Conservation (phyloP, 2,329 filamentous ascomycete species). For the Sclerotinia glacialis region DNA sequence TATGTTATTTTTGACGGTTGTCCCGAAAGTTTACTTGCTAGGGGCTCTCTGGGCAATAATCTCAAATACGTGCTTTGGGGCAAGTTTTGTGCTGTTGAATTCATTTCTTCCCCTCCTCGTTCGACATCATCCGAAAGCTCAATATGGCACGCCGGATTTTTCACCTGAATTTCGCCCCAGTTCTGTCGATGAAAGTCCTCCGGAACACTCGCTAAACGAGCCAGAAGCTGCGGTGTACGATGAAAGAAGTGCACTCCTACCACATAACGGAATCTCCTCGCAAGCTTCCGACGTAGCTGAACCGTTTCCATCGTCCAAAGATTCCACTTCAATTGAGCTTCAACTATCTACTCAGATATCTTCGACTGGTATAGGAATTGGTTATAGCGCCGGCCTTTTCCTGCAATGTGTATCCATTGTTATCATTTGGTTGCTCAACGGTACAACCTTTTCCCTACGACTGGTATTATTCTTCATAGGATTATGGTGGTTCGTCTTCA, state of each 20-base stretch:
- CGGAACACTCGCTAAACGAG: conserved; percentile 21
- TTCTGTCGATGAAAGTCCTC: conserved; percentile 26
- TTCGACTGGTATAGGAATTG: conserved; percentile 87
- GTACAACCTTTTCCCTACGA: conserved; percentile 79
- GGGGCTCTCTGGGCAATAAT: conserved; percentile 83
- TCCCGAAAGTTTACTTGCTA: conserved; percentile 72
- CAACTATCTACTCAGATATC: conserved; percentile 87
- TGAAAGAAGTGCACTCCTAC: conserved; percentile 50
- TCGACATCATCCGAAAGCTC: conserved; percentile 63
- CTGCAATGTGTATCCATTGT: conserved; percentile 79
- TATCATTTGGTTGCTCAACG: conserved; percentile 69
- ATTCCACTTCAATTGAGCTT: conserved; percentile 63
- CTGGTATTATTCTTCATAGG: conserved; percentile 86
- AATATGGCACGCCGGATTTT: conserved; percentile 32
- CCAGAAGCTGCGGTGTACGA: conserved; percentile 37
- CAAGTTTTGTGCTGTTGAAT: conserved; percentile 92
- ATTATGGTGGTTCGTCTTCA: conserved; percentile 90
- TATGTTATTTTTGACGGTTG: conserved; percentile 83
- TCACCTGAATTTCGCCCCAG: conserved; percentile 34
- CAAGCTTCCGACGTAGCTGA: conserved; percentile 25
- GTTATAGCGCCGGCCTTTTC: conserved; percentile 82
- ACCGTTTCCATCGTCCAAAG: conserved; percentile 45
- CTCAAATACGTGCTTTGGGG: conserved; percentile 90
- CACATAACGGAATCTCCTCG: not conserved
- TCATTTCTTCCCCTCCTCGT: conserved; percentile 92